Percentiles rank a stretch among this genome's conserved stretches.
Evolutionary conservation across 2,329 filamentous ascomycete genomes (phyloP).

Genomic region (Neurospora crassa): DNA sequence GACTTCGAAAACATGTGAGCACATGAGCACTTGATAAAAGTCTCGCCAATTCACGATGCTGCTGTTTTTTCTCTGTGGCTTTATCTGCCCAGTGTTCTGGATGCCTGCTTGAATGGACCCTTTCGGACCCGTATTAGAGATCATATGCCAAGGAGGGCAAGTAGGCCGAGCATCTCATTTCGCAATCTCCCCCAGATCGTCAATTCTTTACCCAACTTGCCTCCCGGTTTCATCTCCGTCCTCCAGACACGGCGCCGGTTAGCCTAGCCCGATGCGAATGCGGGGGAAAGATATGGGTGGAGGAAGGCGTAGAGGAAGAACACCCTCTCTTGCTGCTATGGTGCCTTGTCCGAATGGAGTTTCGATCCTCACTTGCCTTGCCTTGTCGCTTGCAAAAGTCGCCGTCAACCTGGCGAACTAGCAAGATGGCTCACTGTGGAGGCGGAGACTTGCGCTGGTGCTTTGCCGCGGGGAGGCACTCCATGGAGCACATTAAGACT

Average conservation of each 20-base stretch:
- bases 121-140: neutral
- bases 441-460: neutral
- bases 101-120: neutral
- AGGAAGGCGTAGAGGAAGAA: neutral
- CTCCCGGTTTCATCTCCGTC: neutral
- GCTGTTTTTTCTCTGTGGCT: neutral
- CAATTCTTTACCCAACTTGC: neutral
- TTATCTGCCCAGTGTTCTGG: neutral
- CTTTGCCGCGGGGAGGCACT: neutral
- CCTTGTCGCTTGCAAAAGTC: neutral
- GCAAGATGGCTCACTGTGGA: neutral
- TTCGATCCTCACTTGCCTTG: neutral
- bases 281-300: neutral
- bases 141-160: neutral
- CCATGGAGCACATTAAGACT: neutral
- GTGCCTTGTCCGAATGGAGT: neutral
- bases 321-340: neutral
- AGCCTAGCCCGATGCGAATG: neutral
- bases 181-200: neutral
- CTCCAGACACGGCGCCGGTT: neutral
- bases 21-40: neutral
- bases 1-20: neutral
- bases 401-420: neutral
- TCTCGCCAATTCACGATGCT: neutral
- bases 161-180: neutral